Base-by-base conservation (phyloP, 768 basidiomycete genomes). In the Tephrocybe sp. region DNA sequence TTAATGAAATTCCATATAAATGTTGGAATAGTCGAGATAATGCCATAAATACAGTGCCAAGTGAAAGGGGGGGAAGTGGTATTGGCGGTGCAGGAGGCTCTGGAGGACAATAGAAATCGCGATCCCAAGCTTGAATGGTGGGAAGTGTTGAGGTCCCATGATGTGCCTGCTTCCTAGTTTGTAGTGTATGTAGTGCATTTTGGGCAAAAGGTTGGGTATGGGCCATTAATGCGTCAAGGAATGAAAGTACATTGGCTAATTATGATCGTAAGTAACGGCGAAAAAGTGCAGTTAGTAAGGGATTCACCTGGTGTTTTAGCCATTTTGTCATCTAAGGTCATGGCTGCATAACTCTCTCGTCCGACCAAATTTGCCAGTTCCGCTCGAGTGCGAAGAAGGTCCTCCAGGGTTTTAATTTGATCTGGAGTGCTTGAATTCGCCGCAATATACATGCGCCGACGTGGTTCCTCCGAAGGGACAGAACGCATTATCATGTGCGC, bases 321-420 rank as follows among this genome's bases (percentile, higher is more conserved):
- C 97, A 99, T 99, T 72, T 97, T 99, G 68, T 98, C 95, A 26
- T 80, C 80, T 16, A 98, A 75, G 0, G 85, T 82, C 79, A 97
- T 89, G 53, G 91, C 84, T 0, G 86, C 93, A 72, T 83, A 98
- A 57, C 88, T 96, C 34, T 84, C 76, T 60, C 84, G 82, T 9
- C 96, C 96, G 33, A 97, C 86, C 13, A 98, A 71, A 17, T 73
- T 79, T 2, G 97, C 93, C 5, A 98, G 74, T 60, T 94, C 82
- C 4, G 85, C 91, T 23, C 97, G 80, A 39, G 84, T 84, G 31
- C 76, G 73, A 26, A 99, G 71, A 44, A 99, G 72, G 10, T 68
- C 68, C 54, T 98, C 96, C 40, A 99, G 67, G 4, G 83, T 78
- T 32, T 84, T 74, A 53, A 98, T 79, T 63, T 94, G 85, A 57